Evolutionary conservation across 352 stramenopile genomes (phyloP), one percentile per base, ranked within the genome.

Genomic region (Globisporangium megalacanthum): DNA sequence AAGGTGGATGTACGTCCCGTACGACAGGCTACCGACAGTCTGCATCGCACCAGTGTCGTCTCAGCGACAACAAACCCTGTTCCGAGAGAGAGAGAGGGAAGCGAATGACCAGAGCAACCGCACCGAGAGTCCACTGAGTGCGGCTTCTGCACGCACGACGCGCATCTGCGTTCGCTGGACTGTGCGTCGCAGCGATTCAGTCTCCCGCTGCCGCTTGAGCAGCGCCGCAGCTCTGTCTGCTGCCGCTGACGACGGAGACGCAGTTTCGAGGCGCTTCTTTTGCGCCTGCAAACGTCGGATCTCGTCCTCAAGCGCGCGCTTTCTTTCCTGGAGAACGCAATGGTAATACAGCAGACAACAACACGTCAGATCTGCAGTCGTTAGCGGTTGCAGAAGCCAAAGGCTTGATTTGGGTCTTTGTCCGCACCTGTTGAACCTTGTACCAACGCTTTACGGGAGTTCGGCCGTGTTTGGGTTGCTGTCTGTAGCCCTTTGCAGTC

Each of bases 1-100:
- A 9, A 59, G 22, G 13, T 36, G 45, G 15, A 59, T 59, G 33
- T 36, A 45, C 45, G 45, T 52, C 22, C 41, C 54, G 45, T 47
- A 22, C 31, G 52, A 37, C 10, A 15, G 10, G 36, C 36, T 4
- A 11, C 10, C 5, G 36, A 15, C 36, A 15, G 36, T 42, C 36
- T 42, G 5, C 36, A 11, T 17, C 14, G 36, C 36, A 29, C 36
- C 10, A 42, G 36, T 17, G 36, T 17, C 36, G 36, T 42, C 36
- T 17, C 36, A 42, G 14, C 36, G 36, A 42, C 14, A 42, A 15
- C 36, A 42, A 42, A 42, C 36, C 14, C 14, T 15, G 36, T 42
- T 42, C 36, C 25, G 25, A 29, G 25, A 29, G 36, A 42, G 10
- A 42, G 14, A 11, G 14, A 42, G 36, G 3, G 10, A 42, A 11